Evolutionary conservation across 192 early-diverging fungal species (phyloP).

Genomic region (Gonapodya sp.): DNA sequence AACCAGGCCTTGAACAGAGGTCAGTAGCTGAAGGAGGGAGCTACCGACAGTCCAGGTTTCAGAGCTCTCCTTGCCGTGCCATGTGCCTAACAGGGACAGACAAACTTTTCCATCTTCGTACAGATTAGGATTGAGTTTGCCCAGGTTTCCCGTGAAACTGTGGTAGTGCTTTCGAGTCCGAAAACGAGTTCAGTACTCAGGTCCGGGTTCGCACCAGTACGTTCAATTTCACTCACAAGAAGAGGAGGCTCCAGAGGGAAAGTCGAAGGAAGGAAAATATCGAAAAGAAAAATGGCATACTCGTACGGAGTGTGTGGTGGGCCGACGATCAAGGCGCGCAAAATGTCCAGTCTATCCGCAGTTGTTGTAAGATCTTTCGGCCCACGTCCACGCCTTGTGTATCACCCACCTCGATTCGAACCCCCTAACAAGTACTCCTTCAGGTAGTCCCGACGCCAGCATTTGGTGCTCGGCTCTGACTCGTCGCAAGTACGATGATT

Average conservation of each 20-base stretch:
- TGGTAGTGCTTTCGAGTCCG: slow-evolving; percentile 44
- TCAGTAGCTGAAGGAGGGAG: slow-evolving; percentile 38
- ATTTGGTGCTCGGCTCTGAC: slow-evolving; percentile 34
- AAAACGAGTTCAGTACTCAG: too few relatives aligned
- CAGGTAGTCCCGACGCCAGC: slow-evolving; percentile 34
- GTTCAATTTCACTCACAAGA: slow-evolving; percentile 4
- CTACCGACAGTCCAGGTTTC: slow-evolving; percentile 39
- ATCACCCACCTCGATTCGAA: slow-evolving; percentile 31
- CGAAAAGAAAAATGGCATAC: slow-evolving; percentile 47
- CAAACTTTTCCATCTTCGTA: slow-evolving; percentile 46
- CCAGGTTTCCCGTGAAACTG: slow-evolving; percentile 42
- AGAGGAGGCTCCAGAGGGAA: slow-evolving; percentile 41
- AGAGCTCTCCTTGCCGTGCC: slow-evolving; percentile 37
- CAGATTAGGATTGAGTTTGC: slow-evolving; percentile 47
- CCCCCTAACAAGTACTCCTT: slow-evolving; percentile 45
- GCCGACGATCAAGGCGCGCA: slow-evolving; percentile 45
- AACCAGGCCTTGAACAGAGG: slow-evolving; percentile 48
- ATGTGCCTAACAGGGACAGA: slow-evolving; percentile 45
- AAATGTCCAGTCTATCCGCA: slow-evolving; percentile 28
- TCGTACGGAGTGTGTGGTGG: slow-evolving; percentile 50
- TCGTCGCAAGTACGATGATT: slow-evolving; percentile 22
- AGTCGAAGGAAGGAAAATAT: slow-evolving; percentile 35
- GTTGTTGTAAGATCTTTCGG: not conserved
- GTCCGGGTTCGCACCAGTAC: too few relatives aligned
- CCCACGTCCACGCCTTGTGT: not conserved